These are phyloP conservation scores for Epichloe scottii DNA, from an alignment of 2,329 filamentous ascomycete genomes.

Conservation along the genomic window DNA sequence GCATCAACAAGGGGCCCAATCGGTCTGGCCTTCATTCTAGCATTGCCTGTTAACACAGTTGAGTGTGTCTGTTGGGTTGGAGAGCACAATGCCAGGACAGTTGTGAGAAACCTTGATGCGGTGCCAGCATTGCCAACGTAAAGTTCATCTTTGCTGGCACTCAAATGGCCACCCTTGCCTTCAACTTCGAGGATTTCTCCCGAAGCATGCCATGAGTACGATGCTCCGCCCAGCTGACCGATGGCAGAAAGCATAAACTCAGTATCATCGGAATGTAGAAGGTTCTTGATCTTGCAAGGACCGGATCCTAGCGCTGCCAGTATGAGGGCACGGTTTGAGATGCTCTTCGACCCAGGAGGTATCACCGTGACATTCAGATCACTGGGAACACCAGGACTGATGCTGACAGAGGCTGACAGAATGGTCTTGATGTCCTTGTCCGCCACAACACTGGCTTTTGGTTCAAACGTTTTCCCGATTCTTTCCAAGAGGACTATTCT, in stretches of 20 bases:
- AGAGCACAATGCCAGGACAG: slow-evolving; percentile 72
- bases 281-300: slow-evolving; percentile 76
- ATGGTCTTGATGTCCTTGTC: slow-evolving; percentile 75
- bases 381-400: slow-evolving; percentile 58
- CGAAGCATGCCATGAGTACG: slow-evolving; percentile 86
- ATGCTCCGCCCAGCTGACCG: slow-evolving; percentile 68
- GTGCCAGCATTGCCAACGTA: slow-evolving; percentile 97
- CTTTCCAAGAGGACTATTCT: slow-evolving; percentile 87
- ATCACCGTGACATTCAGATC: slow-evolving; percentile 60
- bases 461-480: slow-evolving; percentile 80
- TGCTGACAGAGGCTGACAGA: slow-evolving; percentile 64
- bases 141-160: slow-evolving; percentile 62
- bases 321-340: slow-evolving; percentile 91
- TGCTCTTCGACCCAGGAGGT: slow-evolving; percentile 92
- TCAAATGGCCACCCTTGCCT: slow-evolving; percentile 77
- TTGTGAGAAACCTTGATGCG: slow-evolving; percentile 88
- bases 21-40: slow-evolving; percentile 89
- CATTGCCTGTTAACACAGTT: slow-evolving; percentile 83
- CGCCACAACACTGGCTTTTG: slow-evolving; percentile 76
- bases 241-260: slow-evolving; percentile 97
- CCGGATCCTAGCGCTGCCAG: slow-evolving; percentile 82
- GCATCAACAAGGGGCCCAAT: slow-evolving; percentile 91
- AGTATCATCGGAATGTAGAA: slow-evolving; percentile 92
- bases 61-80: slow-evolving; percentile 46
- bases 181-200: slow-evolving; percentile 83